Conservation (phyloP, 2,329 filamentous ascomycete species). For the Penicillium sp. region DNA sequence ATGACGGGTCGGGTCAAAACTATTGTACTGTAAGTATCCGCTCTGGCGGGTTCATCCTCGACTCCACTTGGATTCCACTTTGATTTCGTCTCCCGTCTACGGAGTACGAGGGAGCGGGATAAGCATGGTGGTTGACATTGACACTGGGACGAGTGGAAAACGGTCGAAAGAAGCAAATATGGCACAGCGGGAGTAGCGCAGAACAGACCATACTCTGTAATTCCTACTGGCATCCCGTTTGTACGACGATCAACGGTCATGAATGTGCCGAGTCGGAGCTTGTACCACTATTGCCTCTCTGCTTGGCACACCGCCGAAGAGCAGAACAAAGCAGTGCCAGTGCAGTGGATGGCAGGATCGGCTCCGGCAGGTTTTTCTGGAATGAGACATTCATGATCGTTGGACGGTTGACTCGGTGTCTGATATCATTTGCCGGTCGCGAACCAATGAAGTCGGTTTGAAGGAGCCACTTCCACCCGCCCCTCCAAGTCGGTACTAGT, state of each 20-base stretch:
- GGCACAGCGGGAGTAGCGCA: too few species aligned
- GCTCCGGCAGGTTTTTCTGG: slow-evolving; percentile 1
- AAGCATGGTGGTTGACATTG: too few species aligned
- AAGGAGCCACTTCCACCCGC: too few species aligned
- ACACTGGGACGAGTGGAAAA: too few species aligned
- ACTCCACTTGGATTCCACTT: not conserved
- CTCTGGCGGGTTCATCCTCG: not conserved
- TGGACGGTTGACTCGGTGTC: not conserved
- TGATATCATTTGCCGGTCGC: not conserved
- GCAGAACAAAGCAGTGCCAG: too few species aligned
- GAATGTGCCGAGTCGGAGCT: not conserved
- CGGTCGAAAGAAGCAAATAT: too few species aligned
- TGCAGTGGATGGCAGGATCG: too few species aligned
- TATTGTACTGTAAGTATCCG: slow-evolving; percentile 28
- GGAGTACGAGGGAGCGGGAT: too few species aligned
- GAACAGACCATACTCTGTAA: too few species aligned
- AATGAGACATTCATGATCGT: not conserved
- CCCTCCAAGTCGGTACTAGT: too few species aligned
- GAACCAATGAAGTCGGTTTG: too few species aligned
- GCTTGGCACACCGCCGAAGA: too few species aligned
- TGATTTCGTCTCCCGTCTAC: not conserved
- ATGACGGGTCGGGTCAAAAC: slow-evolving; percentile 11
- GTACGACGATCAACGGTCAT: not conserved
- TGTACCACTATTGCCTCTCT: not conserved
- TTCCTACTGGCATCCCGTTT: not conserved